Base-by-base conservation (phyloP, 208 protist genomes). In the Naegleria fowleri region DNA sequence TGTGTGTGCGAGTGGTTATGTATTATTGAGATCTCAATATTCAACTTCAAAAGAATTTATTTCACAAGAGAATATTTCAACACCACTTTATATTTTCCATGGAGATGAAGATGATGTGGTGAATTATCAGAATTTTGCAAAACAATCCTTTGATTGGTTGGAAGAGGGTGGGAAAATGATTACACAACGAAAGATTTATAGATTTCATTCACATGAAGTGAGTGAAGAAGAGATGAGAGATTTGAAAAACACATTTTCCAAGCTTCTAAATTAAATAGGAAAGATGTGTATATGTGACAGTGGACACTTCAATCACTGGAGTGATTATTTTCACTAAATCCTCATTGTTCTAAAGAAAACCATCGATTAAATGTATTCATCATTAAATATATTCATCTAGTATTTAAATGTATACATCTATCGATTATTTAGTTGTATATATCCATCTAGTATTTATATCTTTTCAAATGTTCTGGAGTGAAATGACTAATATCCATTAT, bases 1-100 rank as follows among this genome's bases (percentile, higher is more conserved):
- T 0, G 36, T 88, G 5, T 38, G 2, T 58, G 41, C 41, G 0
- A 33, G 15, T 33, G 85, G 85, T 11, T 88, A 88, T 38, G 29
- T 39, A 6, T 58, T 88, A 58, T 39, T 36, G 19, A 51, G 85
- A 51, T 87, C 15, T 25, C 7, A 87, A 51, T 40, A 25, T 41
- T 0, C 0, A 38, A 40, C 0, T 41, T 33, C 76, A 41, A 86
- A 43, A 29, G 39, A 86, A 19, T 48, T 3, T 86, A 33, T 51
- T 39, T 39, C 22, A 58, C 41, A 88, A 58, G n/a, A 88, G 11
- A 88, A 88, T 58, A 79, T 36, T 19, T 19, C 19, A 36, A 58
- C 33, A 39, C 85, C 85, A n/a, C 6, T 88, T 13, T 88, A 88
- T 58, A 58, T 88, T 88, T 58, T 39, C n/a, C 85, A 88, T 88